These are phyloP conservation scores for Urochloa ruziziensis DNA, from an alignment of 176 grass and related monocot genomes.

Conservation along the genomic window DNA sequence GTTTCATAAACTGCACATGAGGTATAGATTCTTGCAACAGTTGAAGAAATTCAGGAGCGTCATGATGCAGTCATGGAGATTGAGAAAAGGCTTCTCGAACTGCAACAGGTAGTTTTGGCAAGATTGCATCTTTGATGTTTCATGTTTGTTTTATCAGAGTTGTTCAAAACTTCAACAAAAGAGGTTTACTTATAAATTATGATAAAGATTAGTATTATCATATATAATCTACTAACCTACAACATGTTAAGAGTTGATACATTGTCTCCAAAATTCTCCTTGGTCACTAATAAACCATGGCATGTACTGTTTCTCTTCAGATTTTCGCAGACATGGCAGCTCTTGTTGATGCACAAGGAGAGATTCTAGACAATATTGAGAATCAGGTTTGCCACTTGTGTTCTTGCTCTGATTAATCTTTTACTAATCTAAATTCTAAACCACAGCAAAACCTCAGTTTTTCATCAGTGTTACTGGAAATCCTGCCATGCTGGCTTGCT, in stretches of 20 bases:
- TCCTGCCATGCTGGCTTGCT: background rate
- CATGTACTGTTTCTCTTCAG: constrained; percentile 26
- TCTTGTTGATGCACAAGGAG: constrained; percentile 61
- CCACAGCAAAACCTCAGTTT: background rate
- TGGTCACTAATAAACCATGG: background rate
- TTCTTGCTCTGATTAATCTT: background rate
- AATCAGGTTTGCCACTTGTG: constrained; percentile 34
- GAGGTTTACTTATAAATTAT: background rate
- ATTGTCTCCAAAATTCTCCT: background rate
- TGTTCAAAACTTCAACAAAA: background rate
- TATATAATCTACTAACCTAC: background rate
- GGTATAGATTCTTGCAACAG: constrained; percentile 53
- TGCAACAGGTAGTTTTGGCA: constrained; percentile 60
- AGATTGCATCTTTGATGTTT: background rate
- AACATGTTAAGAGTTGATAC: background rate
- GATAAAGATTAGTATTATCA: background rate
- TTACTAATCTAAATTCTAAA: background rate
- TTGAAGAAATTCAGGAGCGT: constrained; percentile 91
- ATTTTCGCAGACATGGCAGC: constrained; percentile 60
- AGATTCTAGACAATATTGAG: constrained; percentile 62
- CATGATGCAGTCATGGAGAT: constrained; percentile 87
- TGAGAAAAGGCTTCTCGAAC: constrained; percentile 75
- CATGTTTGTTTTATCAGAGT: background rate
- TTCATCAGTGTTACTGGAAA: background rate
- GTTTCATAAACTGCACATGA: constrained; percentile 10